Percentiles rank a stretch among this genome's conserved stretches.
phyloP scores from a whole-genome alignment of 2,329 filamentous ascomycete species.

The Geosmithia flava region DNA sequence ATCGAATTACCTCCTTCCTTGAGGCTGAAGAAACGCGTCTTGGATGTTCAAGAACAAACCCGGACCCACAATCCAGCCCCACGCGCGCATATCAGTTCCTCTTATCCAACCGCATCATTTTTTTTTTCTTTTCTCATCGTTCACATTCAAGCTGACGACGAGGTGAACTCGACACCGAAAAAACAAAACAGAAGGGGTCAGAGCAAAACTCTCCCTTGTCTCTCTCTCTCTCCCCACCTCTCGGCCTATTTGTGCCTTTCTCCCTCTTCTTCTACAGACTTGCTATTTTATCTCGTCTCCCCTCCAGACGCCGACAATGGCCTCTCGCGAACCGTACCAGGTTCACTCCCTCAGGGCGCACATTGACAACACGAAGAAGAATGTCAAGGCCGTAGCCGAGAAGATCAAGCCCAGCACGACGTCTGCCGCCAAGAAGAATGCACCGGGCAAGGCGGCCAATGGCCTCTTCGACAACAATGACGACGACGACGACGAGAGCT shows the following conservation, averaged over 20 bases:
- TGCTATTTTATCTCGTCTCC: background rate
- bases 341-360: conserved; percentile 23
- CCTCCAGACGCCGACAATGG: conserved; percentile 16
- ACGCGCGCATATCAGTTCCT: background rate
- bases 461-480: conserved; percentile 17
- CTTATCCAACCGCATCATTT: background rate
- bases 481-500: conserved; percentile 16
- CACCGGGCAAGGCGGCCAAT: conserved; percentile 7
- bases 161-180: background rate
- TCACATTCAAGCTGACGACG: background rate
- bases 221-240: background rate
- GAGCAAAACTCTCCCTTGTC: background rate
- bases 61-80: background rate
- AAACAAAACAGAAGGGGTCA: too few relatives aligned
- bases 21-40: background rate
- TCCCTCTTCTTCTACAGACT: background rate
- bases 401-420: conserved; percentile 13
- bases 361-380: conserved; percentile 23
- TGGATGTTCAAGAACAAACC: background rate
- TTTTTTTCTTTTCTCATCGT: background rate
- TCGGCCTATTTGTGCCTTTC: background rate
- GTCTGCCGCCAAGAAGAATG: conserved; percentile 17
- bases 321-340: conserved; percentile 20
- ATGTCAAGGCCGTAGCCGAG: conserved; percentile 13
- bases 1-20: background rate